Base-by-base conservation (phyloP, 768 basidiomycete species). In the Trametes meyenii region DNA sequence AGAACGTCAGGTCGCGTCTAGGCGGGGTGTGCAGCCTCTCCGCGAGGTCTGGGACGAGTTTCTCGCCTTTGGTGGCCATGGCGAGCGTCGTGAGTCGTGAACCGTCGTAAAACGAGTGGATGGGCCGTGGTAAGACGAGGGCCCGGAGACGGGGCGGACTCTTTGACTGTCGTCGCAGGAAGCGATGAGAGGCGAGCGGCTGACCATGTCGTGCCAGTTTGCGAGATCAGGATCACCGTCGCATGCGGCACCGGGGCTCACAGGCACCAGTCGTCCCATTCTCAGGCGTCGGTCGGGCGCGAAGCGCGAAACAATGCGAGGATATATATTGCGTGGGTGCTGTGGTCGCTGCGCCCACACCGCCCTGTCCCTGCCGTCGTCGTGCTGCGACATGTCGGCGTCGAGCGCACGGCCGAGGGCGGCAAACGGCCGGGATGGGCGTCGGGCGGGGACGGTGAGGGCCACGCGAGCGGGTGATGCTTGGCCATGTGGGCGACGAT, bases 1-100 rank as follows among this genome's bases (percentile, higher is more conserved):
- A 89, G 69, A 85, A 92, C 7, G 82, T 83, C 43, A 73, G 63
- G 33, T 77, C 66, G 55, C 84, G 82, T 44, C 70, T 65, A 11
- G 77, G 79, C 1, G 69, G 68, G 3, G 67, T 72, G 53, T 70
- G 70, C 42, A 78, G 80, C 8, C 44, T 62, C 52, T 75, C 74
- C 36, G 74, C 67, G 50, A 68, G 40, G 61, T 64, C 60, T 29
- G 62, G 40, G 44, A 61, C 55, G 50, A 60, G 61, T 42, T 69
- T 59, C 36, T 56, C 40, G 21, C 38, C 40, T 38, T 50, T 63
- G 44, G 45, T 29, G 13, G 29, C 7, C 61, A 58, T 66, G 39
- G n/a, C 13, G 59, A 33, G 46, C 46, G 51, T 39, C 55, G 57
- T 21, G 51, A 35, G 21, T 36, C 45, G 56, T 50, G 33, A 38